phyloP scores from a whole-genome alignment of 1,284 basidiomycete species.

The Leccinum pachyderme region DNA sequence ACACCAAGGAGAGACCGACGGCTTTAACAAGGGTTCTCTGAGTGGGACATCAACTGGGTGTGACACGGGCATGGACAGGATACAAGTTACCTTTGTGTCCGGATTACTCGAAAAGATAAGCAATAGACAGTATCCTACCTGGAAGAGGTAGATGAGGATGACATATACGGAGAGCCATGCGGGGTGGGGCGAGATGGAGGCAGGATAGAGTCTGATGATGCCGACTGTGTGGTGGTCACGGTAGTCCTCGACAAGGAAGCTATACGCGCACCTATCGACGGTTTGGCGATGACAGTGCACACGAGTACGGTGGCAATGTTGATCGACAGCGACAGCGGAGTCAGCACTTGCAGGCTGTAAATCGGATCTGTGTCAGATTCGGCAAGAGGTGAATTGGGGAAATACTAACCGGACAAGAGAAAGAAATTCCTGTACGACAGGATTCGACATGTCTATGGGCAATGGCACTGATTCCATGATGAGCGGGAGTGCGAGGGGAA shows the following conservation, averaged over 20 bases:
- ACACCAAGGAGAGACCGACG: constrained; percentile 74
- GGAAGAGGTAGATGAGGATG: constrained; percentile 54
- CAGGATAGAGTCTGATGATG: constrained; percentile 59
- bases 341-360: constrained; percentile 67
- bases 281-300: constrained; percentile 53
- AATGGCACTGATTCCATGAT: constrained; percentile 46
- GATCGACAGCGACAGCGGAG: constrained; percentile 73
- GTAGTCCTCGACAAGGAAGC: not conserved
- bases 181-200: constrained; percentile 70
- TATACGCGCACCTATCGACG: constrained; percentile 47
- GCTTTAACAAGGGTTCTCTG: constrained; percentile 70
- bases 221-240: constrained; percentile 37
- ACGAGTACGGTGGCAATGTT: constrained; percentile 62
- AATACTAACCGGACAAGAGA: constrained; percentile 47
- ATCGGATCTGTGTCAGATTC: not conserved
- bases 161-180: constrained; percentile 68
- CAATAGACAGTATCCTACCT: constrained; percentile 80
- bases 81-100: constrained; percentile 68
- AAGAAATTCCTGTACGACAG: constrained; percentile 55
- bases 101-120: constrained; percentile 68
- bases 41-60: not conserved
- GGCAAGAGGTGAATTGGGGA: not conserved
- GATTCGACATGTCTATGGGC: constrained; percentile 52
- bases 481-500: not conserved
- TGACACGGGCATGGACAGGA: not conserved